Conservation (phyloP, 768 basidiomycete genomes). For the Multifurca ochricompacta region DNA sequence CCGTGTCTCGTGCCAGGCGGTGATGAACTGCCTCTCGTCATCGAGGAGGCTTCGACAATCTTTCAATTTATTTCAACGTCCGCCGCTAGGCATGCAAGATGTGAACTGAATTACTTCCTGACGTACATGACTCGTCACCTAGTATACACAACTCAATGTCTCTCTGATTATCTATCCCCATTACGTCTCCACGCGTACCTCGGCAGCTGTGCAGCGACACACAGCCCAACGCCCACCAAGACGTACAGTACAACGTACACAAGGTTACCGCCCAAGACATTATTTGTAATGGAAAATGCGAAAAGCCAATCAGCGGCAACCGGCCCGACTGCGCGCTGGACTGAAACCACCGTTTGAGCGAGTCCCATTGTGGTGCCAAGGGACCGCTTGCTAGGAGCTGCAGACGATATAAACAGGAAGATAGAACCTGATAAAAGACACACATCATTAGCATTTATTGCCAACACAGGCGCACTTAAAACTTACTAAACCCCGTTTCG, state of each 20-base stretch:
- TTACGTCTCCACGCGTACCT: not conserved
- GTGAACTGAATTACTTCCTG: too few relatives aligned
- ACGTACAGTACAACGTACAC: not conserved
- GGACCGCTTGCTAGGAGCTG: constrained; percentile 54
- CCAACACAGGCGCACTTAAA: not conserved
- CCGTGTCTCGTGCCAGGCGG: too few relatives aligned
- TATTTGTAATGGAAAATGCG: constrained; percentile 44
- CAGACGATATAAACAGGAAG: constrained; percentile 58
- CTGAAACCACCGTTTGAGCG: constrained; percentile 30
- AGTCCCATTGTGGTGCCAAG: constrained; percentile 64
- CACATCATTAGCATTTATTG: too few relatives aligned
- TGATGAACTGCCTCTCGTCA: too few relatives aligned
- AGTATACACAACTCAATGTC: too few relatives aligned
- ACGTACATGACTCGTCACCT: too few relatives aligned
- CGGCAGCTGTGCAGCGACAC: not conserved
- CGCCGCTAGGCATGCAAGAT: too few relatives aligned
- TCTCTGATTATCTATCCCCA: not conserved
- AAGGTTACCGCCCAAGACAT: constrained; percentile 42
- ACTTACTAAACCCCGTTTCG: not conserved
- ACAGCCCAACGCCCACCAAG: not conserved
- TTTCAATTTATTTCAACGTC: too few relatives aligned
- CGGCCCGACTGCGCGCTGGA: constrained; percentile 42
- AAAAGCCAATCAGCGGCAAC: constrained; percentile 54
- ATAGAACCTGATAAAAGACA: constrained; percentile 42
- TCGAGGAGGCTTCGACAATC: too few relatives aligned